A percentile compares a stretch with the other conserved stretches of the same genome.
phyloP scores from a whole-genome alignment of 306 rosid species.

The Biancaea sappan region DNA sequence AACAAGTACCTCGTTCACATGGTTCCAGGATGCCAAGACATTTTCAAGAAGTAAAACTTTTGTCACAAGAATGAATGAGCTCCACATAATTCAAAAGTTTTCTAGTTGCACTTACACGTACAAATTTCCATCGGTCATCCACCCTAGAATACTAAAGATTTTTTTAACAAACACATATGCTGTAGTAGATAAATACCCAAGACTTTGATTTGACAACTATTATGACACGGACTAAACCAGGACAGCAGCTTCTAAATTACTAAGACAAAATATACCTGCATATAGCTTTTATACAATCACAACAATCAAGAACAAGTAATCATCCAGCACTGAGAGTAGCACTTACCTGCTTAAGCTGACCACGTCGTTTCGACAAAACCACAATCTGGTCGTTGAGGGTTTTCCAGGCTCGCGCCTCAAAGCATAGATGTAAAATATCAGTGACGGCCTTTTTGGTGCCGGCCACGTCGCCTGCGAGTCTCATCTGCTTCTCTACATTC shows the following conservation, averaged over 20 bases:
- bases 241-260: slow-evolving; percentile 8
- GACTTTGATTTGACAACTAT: not conserved
- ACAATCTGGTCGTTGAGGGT: slow-evolving; percentile 86
- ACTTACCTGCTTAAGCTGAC: slow-evolving; percentile 83
- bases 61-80: not conserved
- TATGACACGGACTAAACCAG: not conserved
- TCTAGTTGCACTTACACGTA: not conserved
- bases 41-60: not conserved
- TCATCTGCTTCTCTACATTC: slow-evolving; percentile 82
- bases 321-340: not conserved
- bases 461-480: slow-evolving; percentile 71
- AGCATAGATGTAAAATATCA: slow-evolving; percentile 74
- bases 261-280: not conserved
- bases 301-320: not conserved
- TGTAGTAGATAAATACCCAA: not conserved
- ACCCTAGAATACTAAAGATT: not conserved
- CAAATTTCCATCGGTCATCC: not conserved
- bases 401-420: slow-evolving; percentile 80
- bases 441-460: slow-evolving; percentile 84
- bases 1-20: not conserved
- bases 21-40: not conserved
- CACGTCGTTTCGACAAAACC: slow-evolving; percentile 86
- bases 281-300: not conserved
- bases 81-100: not conserved
- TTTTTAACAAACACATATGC: not conserved